Conservation (phyloP, 2,329 filamentous ascomycete species). For the Alternaria ventricosa region DNA sequence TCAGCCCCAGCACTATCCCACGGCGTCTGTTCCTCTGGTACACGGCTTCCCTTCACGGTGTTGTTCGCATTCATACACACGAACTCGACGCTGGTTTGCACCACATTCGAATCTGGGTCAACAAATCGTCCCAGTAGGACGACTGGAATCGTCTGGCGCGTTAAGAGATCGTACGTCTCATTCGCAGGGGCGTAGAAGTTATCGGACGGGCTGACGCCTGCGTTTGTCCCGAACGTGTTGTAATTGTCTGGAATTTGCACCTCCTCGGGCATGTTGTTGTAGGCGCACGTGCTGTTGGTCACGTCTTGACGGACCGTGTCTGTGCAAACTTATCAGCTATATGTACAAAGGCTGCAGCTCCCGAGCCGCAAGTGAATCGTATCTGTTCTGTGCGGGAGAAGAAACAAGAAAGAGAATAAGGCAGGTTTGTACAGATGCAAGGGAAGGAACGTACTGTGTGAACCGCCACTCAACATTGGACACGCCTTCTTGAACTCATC, state of each 20-base stretch:
- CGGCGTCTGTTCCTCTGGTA: neutral
- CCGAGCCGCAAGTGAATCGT: slow-evolving; percentile 1
- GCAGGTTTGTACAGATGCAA: neutral
- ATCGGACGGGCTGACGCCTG: neutral
- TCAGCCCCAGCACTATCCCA: neutral
- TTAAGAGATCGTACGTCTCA: neutral
- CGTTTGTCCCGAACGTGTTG: neutral
- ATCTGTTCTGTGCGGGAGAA: neutral
- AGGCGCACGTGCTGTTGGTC: slow-evolving; percentile 1
- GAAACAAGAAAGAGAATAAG: neutral
- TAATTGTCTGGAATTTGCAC: slow-evolving; percentile 2
- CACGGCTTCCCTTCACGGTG: neutral
- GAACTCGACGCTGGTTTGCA: neutral
- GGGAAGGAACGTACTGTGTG: slow-evolving; percentile 3
- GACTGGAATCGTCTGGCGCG: slow-evolving; percentile 2
- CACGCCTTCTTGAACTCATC: neutral
- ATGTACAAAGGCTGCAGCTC: neutral
- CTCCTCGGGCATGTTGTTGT: neutral
- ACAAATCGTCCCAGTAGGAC: slow-evolving; percentile 2
- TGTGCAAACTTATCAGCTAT: neutral
- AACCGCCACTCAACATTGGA: neutral
- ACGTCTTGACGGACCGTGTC: neutral
- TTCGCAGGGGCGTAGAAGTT: neutral
- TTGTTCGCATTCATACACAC: slow-evolving; percentile 2
- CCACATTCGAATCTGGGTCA: neutral